phyloP scores from a whole-genome alignment of 1,139 yeast species.

The Candida labiduridarum region DNA sequence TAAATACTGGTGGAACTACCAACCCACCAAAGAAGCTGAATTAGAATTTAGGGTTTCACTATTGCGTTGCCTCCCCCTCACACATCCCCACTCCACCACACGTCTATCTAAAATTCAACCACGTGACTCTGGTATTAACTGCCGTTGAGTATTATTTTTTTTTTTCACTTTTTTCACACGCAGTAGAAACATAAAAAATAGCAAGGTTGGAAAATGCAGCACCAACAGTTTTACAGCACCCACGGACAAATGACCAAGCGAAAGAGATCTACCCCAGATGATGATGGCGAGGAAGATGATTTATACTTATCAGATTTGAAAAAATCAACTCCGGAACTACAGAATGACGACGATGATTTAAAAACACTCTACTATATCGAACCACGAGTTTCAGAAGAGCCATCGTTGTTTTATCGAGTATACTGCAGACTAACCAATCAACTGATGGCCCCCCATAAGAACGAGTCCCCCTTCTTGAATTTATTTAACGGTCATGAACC shows the following conservation, averaged over 20 bases:
- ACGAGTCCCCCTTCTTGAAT: constrained; percentile 32
- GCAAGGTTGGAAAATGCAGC: too few relatives aligned
- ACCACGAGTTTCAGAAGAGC: constrained; percentile 10
- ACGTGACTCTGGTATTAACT: too few relatives aligned
- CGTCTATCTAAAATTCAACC: too few relatives aligned
- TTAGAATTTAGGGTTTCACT: too few relatives aligned
- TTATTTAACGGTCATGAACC: constrained; percentile 47
- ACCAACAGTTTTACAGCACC: too few relatives aligned
- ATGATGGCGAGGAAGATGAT: not conserved
- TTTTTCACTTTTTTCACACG: too few relatives aligned
- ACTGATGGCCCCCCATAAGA: constrained; percentile 8
- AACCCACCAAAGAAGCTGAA: too few relatives aligned
- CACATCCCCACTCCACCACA: too few relatives aligned
- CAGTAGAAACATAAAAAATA: too few relatives aligned
- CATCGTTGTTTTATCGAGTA: constrained; percentile 4
- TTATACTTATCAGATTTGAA: not conserved
- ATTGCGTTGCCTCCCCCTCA: too few relatives aligned
- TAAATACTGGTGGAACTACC: too few relatives aligned
- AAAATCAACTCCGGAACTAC: not conserved
- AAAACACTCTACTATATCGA: constrained; percentile 15
- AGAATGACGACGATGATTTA: constrained; percentile 4
- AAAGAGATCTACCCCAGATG: constrained; percentile 1
- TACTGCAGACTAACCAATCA: constrained; percentile 10
- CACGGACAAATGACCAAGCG: not conserved
- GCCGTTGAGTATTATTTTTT: too few relatives aligned